Evolutionary conservation across 1,284 basidiomycete species (phyloP), one percentile per base, ranked within the genome.

Genomic region (Sporisorium sorghi): DNA sequence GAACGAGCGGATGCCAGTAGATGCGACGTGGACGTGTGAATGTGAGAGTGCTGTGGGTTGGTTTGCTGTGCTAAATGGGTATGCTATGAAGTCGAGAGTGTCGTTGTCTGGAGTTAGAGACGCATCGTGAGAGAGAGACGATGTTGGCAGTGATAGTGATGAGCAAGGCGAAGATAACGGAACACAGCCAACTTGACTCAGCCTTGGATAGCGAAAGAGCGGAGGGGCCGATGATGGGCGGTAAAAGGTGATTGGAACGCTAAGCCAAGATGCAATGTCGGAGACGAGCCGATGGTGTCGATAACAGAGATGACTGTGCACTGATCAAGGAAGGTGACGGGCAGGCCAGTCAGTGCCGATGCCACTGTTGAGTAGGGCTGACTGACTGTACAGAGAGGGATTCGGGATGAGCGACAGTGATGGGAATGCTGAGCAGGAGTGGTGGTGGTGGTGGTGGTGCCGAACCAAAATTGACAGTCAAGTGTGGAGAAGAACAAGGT

Each of bases 281-380:
- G 58, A 56, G 33, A 40, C 37, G 32, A 66, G 57, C 64, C 64
- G 64, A 59, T 23, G 23, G 15, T 46, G 53, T 15, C 19, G 33
- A 28, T n/a, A 24, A 11, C n/a, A 35, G 10, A n/a, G 43, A 17
- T 28, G 37, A 28, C 35, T n/a, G 24, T 40, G 37, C 50, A 43
- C 30, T 23, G 19, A 17, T 33, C 12, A 23, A 51, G 28, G 37
- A 47, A 52, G 14, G 51, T 32, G 44, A 51, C 30, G 43, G 19
- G 26, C 46, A 54, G 21, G 37, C 44, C 26, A 15, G 28, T 17
- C 19, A 30, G 28, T 30, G 46, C n/a, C 28, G 28, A 19, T 9
- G 26, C 6, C 12, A 26, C 23, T 5, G 3, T 30, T 24, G 17
- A 30, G 26, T 10, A 7, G 44, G n/a, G n/a, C n/a, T 28, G 15